A percentile compares a stretch with the other conserved stretches of the same genome.
Evolutionary conservation across 345 rosid genomes (phyloP).

Genomic region (Aegle marmelos): DNA sequence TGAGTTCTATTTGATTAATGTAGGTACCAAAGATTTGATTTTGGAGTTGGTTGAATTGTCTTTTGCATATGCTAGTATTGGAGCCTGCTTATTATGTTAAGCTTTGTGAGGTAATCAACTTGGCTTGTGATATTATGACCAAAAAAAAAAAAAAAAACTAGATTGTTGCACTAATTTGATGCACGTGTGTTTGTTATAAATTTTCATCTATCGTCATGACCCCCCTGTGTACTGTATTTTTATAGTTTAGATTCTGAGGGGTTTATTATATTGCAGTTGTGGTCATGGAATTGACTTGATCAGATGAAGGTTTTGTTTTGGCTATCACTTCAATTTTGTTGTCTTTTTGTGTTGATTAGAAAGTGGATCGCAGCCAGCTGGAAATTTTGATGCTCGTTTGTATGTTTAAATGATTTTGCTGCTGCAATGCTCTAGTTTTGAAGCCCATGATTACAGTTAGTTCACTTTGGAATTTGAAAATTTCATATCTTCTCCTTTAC

Average conservation of each 20-base stretch:
- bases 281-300: too few species aligned
- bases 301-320: neutral
- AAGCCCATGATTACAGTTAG: neutral
- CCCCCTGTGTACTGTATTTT: too few species aligned
- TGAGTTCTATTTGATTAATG: neutral
- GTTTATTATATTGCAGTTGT: neutral
- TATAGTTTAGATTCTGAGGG: neutral
- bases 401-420: neutral
- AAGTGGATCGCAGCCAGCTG: neutral
- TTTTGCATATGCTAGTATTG: neutral
- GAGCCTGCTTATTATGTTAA: neutral
- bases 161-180: neutral
- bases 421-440: neutral
- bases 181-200: neutral
- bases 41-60: neutral
- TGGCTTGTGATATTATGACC: neutral
- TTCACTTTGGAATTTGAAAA: slow-evolving; percentile 6
- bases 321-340: neutral
- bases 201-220: too few species aligned
- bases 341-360: neutral
- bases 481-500: neutral
- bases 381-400: neutral
- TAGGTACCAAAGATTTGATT: neutral
- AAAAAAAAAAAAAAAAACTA: too few species aligned
- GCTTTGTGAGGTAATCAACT: neutral